A percentile compares a stretch with the other conserved stretches of the same genome.
phyloP scores from a whole-genome alignment of 2,329 filamentous ascomycete genomes.

The Ceratocystis variospora region DNA sequence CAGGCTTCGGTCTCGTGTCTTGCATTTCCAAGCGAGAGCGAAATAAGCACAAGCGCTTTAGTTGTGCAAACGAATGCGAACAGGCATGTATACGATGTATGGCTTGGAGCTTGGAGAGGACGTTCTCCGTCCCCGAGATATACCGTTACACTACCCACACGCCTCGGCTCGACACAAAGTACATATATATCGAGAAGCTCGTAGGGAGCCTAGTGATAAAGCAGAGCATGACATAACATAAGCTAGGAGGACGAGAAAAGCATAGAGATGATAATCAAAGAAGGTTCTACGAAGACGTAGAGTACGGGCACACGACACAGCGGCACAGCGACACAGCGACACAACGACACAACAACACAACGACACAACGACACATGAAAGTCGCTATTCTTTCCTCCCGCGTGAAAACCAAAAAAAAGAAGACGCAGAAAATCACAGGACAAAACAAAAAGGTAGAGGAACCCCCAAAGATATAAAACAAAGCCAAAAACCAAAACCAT shows the following conservation, averaged over 20 bases:
- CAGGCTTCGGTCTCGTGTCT: too few relatives aligned
- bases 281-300: neutral
- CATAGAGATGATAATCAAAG: neutral
- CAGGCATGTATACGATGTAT: too few relatives aligned
- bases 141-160: too few relatives aligned
- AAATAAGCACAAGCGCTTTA: too few relatives aligned
- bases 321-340: neutral
- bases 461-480: slow-evolving; percentile 1
- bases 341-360: neutral
- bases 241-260: neutral
- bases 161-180: neutral
- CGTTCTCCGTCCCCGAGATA: too few relatives aligned
- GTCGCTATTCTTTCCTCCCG: neutral
- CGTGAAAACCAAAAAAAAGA: neutral
- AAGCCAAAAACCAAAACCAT: slow-evolving; percentile 12
- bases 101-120: too few relatives aligned
- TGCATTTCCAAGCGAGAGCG: too few relatives aligned
- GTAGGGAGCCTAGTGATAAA: neutral
- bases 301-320: neutral
- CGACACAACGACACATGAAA: neutral
- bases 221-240: neutral
- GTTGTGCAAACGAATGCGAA: too few relatives aligned
- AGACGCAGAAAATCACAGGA: neutral
- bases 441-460: neutral
- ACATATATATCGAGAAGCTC: neutral